A percentile compares a stretch with the other conserved stretches of the same genome.
Conservation (phyloP, 495 filamentous ascomycete genomes). For the Daldinia loculata region DNA sequence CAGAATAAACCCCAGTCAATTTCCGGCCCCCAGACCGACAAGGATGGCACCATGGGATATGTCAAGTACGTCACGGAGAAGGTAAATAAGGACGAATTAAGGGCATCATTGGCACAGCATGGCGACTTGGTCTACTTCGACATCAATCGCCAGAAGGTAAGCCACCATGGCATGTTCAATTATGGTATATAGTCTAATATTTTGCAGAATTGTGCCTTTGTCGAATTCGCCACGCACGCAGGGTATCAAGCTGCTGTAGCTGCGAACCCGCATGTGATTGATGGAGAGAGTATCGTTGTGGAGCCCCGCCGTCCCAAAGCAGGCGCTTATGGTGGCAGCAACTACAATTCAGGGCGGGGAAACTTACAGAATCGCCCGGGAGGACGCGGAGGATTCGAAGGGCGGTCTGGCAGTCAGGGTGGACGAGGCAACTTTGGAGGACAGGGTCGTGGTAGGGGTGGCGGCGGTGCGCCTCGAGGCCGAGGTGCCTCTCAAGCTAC, state of each 20-base stretch:
- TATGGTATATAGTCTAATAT: conserved; percentile 39
- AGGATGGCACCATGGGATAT: conserved; percentile 78
- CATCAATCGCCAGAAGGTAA: conserved; percentile 88
- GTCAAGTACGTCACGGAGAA: conserved; percentile 93
- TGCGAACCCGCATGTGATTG: conserved; percentile 86
- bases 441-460: conserved; percentile 67
- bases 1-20: conserved; percentile 71
- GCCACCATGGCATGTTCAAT: conserved; percentile 30
- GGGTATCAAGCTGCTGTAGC: conserved; percentile 82
- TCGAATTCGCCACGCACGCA: conserved; percentile 83
- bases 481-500: conserved; percentile 54
- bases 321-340: conserved; percentile 68
- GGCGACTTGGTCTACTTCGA: conserved; percentile 89
- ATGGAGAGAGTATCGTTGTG: conserved; percentile 79
- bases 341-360: conserved; percentile 69
- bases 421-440: conserved; percentile 73
- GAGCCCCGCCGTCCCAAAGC: conserved; percentile 87
- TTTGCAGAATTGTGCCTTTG: conserved; percentile 90
- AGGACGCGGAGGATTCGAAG: conserved; percentile 71
- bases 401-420: conserved; percentile 68
- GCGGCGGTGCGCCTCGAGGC: conserved; percentile 58
- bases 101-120: conserved; percentile 69
- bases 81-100: conserved; percentile 74
- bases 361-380: conserved; percentile 64
- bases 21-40: conserved; percentile 61